A percentile compares a stretch with the other conserved stretches of the same genome.
Evolutionary conservation across 345 rosid species (phyloP).

Genomic region (Kandelia obovata): DNA sequence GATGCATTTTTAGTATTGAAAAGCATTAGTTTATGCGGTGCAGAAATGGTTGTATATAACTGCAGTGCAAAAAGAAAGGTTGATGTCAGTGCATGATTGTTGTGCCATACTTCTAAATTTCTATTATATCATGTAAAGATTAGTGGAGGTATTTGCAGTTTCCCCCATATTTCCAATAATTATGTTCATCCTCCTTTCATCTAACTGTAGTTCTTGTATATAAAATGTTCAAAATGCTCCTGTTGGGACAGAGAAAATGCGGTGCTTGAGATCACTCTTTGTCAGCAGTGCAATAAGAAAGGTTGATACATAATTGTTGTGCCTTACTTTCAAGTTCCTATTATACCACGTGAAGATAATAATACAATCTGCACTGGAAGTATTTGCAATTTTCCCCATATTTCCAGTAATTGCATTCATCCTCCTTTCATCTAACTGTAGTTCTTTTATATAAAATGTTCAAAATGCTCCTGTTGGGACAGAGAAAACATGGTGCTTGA

Average conservation of each 20-base stretch:
- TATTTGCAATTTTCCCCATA: background rate
- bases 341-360: too few relatives aligned
- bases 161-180: background rate
- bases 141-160: constrained; percentile 11
- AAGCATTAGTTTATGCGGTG: background rate
- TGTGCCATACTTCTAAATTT: too few relatives aligned
- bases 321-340: too few relatives aligned
- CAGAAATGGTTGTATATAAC: background rate
- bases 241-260: constrained; percentile 49
- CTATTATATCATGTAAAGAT: too few relatives aligned
- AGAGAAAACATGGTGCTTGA: constrained; percentile 63
- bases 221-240: constrained; percentile 5
- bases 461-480: constrained; percentile 24
- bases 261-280: constrained; percentile 76
- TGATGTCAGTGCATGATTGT: too few relatives aligned
- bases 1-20: background rate
- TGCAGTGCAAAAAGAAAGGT: background rate
- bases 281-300: constrained; percentile 35
- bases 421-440: background rate
- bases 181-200: background rate
- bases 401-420: background rate
- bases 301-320: too few relatives aligned
- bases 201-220: constrained; percentile 5
- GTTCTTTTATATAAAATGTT: background rate
- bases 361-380: background rate